Conservation (phyloP, 2,329 filamentous ascomycete genomes). For the Helminthosporium solani region DNA sequence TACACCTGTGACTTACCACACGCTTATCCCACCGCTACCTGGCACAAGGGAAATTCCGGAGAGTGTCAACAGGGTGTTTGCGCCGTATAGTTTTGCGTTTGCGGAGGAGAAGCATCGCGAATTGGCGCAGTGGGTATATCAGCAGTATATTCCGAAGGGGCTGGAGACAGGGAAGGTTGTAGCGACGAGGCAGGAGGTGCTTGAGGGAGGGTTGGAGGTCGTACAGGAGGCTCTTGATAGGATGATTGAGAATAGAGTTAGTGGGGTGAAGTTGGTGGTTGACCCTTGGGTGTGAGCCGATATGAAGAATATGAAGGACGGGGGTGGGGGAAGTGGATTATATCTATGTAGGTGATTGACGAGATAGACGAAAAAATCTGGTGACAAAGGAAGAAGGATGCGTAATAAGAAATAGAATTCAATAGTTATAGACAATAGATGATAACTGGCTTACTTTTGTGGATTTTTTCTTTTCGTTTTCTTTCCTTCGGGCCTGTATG, state of each 20-base stretch:
- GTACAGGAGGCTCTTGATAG: conserved; percentile 15
- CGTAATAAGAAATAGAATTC: too few species aligned
- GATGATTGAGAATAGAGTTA: conserved; percentile 21
- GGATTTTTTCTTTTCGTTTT: too few species aligned
- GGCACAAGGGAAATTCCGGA: conserved; percentile 8
- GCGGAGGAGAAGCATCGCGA: conserved; percentile 8
- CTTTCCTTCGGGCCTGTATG: too few species aligned
- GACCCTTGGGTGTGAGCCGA: conserved; percentile 7
- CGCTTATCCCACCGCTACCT: conserved; percentile 13
- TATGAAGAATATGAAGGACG: neutral
- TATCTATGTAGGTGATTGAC: too few species aligned
- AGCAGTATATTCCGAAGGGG: conserved; percentile 16
- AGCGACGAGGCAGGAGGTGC: conserved; percentile 14
- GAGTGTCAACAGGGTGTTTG: conserved; percentile 16
- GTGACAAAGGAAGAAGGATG: too few species aligned
- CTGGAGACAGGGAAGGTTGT: conserved; percentile 14
- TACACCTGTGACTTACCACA: conserved; percentile 13
- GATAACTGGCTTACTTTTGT: too few species aligned
- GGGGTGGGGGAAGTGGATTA: too few species aligned
- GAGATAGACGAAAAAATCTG: too few species aligned
- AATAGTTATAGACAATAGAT: too few species aligned
- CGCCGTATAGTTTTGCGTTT: conserved; percentile 15
- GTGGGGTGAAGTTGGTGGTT: conserved; percentile 25
- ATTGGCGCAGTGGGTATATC: conserved; percentile 16
- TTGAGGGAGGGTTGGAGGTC: conserved; percentile 16